Base-by-base conservation (phyloP, 2,329 filamentous ascomycete species). In the Talaromyces sp. region DNA sequence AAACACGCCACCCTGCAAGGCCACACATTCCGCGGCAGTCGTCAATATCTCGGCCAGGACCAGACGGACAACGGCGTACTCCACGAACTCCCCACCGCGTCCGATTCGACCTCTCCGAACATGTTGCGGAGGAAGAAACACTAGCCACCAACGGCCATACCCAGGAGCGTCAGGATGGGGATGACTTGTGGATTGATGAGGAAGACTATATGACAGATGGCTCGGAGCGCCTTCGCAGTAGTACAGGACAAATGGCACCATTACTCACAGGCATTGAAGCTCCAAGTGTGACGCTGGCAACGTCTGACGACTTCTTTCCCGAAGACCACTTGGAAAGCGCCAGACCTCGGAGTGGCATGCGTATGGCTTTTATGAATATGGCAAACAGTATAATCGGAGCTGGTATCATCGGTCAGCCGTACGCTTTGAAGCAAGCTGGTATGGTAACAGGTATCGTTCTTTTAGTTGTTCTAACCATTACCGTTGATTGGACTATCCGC, bases 331-430 rank as follows among this genome's bases (percentile, higher is more conserved):
- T 89, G 64, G 86, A 88, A 70, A 83, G 78, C 68, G 84, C 86
- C 22, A 85, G 93, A 64, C 93, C 94, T 56, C 94, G 94, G 80
- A 96, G 92, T 65, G 90, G 90, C 5, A 85, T 98, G 80, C 84
- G 86, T 68, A 92, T 90, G 75, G 94, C 95, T 3, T 98, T 99
- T 71, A 97, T 98, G 93, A 99, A 99, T 80, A 99, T 99, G 95
- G 94, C 95, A 68, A 99, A 99, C 81, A 96, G 91, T 72, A 99
- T 99, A 76, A 97, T 99, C 67, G 87, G 87, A 35, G 87, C 87
- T 35, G 87, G 87, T 2, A 89, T 90, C 66, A 89, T 90, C 70
- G 87, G 91, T 3, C 95, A 99, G 79, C 93, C 95, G 13, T 99
- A 98, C 79, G 95, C 95, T n/a, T 90, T 99, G 74, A 88, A 87